phyloP scores from a whole-genome alignment of 345 rosid genomes.

The Pseudoturritis turrita region DNA sequence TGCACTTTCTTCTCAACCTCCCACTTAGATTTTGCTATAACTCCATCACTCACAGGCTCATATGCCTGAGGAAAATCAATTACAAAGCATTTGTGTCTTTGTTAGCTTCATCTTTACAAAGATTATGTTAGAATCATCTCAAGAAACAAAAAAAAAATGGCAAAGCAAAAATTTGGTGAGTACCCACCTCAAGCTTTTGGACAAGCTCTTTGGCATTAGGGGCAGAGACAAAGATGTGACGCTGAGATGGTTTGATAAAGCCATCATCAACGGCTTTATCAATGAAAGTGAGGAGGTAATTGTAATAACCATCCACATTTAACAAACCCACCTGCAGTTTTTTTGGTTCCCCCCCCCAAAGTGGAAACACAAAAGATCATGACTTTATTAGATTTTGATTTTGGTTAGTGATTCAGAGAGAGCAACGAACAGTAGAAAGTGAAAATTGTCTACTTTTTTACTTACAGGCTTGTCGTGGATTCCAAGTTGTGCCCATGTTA shows the following conservation, averaged over 20 bases:
- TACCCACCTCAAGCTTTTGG: slow-evolving; percentile 85
- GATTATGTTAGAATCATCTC: slow-evolving; percentile 15
- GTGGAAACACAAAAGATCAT: slow-evolving; percentile 2
- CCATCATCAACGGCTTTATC: slow-evolving; percentile 99
- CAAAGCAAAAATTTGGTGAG: slow-evolving; percentile 8
- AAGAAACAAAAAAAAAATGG: neutral
- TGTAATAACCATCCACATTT: slow-evolving; percentile 92
- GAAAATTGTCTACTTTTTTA: neutral
- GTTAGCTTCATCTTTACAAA: neutral
- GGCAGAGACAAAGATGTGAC: slow-evolving; percentile 89
- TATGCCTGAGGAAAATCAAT: slow-evolving; percentile 50
- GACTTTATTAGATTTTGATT: neutral
- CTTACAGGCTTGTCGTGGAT: slow-evolving; percentile 94
- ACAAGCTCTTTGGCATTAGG: slow-evolving; percentile 84
- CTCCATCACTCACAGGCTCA: slow-evolving; percentile 79
- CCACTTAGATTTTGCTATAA: slow-evolving; percentile 72
- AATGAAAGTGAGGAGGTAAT: slow-evolving; percentile 70
- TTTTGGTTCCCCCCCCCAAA: neutral
- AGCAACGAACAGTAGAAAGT: slow-evolving; percentile 9
- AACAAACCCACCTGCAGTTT: slow-evolving; percentile 82
- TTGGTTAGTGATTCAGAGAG: slow-evolving; percentile 1
- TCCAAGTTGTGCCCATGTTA: slow-evolving; percentile 95
- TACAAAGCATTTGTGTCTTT: slow-evolving; percentile 6
- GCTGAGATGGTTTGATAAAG: slow-evolving; percentile 81
- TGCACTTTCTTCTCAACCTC: slow-evolving; percentile 56